A percentile compares a stretch with the other conserved stretches of the same genome.
Conservation (phyloP, 2,329 filamentous ascomycete genomes). For the Tolypocladium ovalisporum region DNA sequence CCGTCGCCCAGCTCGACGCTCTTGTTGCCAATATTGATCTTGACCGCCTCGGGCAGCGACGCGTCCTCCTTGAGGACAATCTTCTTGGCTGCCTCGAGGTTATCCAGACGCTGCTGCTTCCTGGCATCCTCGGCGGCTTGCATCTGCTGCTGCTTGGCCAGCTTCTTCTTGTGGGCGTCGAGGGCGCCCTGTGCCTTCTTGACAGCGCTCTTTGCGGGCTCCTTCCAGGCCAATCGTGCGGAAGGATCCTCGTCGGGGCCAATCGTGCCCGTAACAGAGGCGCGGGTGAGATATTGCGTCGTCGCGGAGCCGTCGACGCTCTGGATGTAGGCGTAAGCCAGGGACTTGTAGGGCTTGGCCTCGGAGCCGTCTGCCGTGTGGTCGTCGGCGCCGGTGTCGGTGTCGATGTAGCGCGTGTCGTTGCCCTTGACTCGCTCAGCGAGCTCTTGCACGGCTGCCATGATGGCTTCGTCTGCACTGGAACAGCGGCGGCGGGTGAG, state of each 20-base stretch:
- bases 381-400: conserved; percentile 66
- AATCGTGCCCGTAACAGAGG: conserved; percentile 51
- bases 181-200: conserved; percentile 74
- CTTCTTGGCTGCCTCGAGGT: conserved; percentile 66
- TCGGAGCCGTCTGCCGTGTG: conserved; percentile 56
- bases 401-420: conserved; percentile 58
- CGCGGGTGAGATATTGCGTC: conserved; percentile 56
- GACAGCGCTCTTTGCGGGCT: conserved; percentile 68
- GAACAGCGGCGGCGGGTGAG: neutral
- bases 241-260: conserved; percentile 52
- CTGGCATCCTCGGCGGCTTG: conserved; percentile 64
- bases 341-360: conserved; percentile 68
- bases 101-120: conserved; percentile 54
- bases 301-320: conserved; percentile 46
- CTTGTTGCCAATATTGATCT: conserved; percentile 57
- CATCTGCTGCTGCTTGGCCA: conserved; percentile 32
- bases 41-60: conserved; percentile 61
- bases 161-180: conserved; percentile 73
- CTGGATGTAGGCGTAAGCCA: conserved; percentile 67
- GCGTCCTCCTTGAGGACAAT: conserved; percentile 57
- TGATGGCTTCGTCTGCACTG: conserved; percentile 9
- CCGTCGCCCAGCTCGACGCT: conserved; percentile 28
- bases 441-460: conserved; percentile 37
- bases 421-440: conserved; percentile 25
- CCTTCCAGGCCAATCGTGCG: conserved; percentile 63